Conservation (phyloP, 192 early-diverging fungal genomes). For the Cetraspora pellucida region DNA sequence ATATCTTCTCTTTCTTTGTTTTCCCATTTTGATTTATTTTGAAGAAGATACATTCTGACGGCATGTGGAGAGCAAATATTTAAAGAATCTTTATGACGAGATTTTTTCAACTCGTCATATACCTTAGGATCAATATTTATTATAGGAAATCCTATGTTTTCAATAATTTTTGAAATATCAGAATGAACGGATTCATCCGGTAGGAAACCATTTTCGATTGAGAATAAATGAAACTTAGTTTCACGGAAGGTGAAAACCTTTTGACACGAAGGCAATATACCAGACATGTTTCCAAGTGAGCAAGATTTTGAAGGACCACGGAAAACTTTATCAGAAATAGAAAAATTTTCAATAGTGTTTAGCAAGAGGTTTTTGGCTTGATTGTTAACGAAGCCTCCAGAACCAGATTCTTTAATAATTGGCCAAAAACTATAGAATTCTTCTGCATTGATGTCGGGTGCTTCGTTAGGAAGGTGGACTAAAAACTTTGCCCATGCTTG, state of each 20-base stretch:
- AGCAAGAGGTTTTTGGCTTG: not conserved
- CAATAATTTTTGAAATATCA: not conserved
- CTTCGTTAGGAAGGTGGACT: not conserved
- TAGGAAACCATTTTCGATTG: not conserved
- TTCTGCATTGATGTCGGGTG: not conserved
- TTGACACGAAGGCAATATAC: not conserved
- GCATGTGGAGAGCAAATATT: not conserved
- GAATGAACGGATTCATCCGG: not conserved
- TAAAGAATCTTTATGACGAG: not conserved
- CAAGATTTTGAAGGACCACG: not conserved
- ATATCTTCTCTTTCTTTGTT: not conserved
- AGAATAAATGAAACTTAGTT: not conserved
- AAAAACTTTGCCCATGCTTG: not conserved
- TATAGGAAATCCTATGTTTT: not conserved
- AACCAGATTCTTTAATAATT: not conserved
- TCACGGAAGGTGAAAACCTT: too few species aligned
- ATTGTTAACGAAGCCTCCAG: not conserved
- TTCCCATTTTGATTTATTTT: not conserved
- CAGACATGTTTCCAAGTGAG: not conserved
- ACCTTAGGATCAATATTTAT: not conserved
- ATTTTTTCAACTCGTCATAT: not conserved
- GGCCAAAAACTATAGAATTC: conserved; percentile 3
- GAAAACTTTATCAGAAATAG: not conserved
- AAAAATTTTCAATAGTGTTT: not conserved
- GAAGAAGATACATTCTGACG: not conserved